Evolutionary conservation across 2,329 filamentous ascomycete species (phyloP), one percentile per base, ranked within the genome.

Genomic region (Cytospora piceicola): DNA sequence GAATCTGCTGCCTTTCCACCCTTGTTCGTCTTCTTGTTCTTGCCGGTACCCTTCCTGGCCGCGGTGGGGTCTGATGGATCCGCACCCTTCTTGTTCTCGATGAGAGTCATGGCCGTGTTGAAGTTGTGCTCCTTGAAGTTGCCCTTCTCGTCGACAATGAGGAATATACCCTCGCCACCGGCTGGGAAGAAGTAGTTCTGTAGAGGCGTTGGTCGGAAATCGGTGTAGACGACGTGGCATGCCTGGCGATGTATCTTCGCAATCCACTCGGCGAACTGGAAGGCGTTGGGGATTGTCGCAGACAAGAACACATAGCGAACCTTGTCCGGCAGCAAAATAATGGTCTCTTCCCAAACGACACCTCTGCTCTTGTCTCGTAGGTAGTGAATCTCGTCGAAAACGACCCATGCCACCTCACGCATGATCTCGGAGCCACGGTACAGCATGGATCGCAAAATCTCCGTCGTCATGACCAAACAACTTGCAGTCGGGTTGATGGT

Each of bases 181-280:
- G 91, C 88, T 0, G 95, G 95, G 80, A 97, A 98, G 80, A 98
- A 96, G 80, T 99, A 99, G 77, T 98, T 95, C 75, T 99, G 95
- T 36, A 99, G 81, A 0, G 95, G 95, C 0, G 95, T 99, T 24
- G 95, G 95, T 75, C 95, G 88, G 83, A 98, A 99, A 79, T 99
- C 94, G 61, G 95, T 99, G 78, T 99, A 99, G 3, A 99, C 95
- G 69, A 99, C 96, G 83, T 99, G 96, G 72, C 95, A 99, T 8
- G 95, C 94, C 75, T 99, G 96, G 70, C 92, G 91, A 77, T 99
- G 96, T 65, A 94, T 98, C 80, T 98, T 98, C 72, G 92, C 93
- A 73, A 99, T 96, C 95, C 95, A 99, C 77, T 99, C 94, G 71
- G 95, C 95, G 73, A 99, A 99, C 77, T 99, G 95, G 87, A 98